Conservation (phyloP, 108 stramenopile genomes). For the Skeletonema menzelii region DNA sequence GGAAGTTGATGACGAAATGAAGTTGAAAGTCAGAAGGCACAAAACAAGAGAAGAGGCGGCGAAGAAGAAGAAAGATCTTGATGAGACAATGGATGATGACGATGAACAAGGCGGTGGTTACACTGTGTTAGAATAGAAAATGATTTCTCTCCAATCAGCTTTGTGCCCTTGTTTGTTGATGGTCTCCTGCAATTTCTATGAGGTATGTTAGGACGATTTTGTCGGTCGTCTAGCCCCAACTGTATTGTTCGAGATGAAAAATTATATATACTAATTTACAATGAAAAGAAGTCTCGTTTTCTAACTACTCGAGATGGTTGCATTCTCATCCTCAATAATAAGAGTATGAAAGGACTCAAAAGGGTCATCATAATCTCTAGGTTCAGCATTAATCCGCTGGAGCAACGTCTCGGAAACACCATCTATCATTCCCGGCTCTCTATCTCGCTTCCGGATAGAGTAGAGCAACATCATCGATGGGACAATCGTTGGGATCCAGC, state of each 20-base stretch:
- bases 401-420: constrained; percentile 30
- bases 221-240: not conserved
- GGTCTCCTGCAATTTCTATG: no score
- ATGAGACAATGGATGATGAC: constrained; percentile 35
- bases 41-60: constrained; percentile 43
- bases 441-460: constrained; percentile 53
- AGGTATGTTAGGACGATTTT: not conserved
- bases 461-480: constrained; percentile 51
- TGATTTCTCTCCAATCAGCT: not conserved
- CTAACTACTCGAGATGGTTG: not conserved
- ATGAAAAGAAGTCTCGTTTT: not conserved
- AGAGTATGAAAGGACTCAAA: constrained; percentile 2
- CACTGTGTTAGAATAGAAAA: constrained; percentile 30
- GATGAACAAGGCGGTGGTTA: constrained; percentile 25
- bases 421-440: constrained; percentile 29
- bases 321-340: constrained; percentile 34
- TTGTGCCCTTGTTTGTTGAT: no score
- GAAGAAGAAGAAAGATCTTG: constrained; percentile 34
- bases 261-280: not conserved
- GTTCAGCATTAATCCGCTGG: constrained; percentile 3
- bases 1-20: constrained; percentile 60
- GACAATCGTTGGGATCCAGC: constrained; percentile 44
- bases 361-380: constrained; percentile 25
- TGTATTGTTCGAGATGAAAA: not conserved
- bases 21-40: constrained; percentile 53